Evolutionary conservation across 2,329 filamentous ascomycete genomes (phyloP).

Genomic region (Fusarium fracticaudum): DNA sequence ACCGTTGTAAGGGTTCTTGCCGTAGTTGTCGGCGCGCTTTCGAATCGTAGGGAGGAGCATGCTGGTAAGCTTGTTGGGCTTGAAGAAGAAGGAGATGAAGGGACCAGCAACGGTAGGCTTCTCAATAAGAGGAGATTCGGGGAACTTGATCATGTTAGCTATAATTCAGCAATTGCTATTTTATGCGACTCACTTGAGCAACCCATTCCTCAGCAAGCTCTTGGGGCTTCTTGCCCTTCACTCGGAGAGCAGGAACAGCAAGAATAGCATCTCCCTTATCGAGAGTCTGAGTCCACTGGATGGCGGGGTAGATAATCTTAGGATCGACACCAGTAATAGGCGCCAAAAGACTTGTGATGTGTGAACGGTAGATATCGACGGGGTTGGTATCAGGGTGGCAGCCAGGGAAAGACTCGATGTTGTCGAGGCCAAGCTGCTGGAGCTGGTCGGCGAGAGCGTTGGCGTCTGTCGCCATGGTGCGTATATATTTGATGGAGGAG

Average conservation of each 20-base stretch:
- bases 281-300: constrained; percentile 81
- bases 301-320: constrained; percentile 75
- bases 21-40: constrained; percentile 64
- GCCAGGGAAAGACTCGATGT: constrained; percentile 56
- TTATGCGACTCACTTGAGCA: constrained; percentile 58
- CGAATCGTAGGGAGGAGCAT: constrained; percentile 77
- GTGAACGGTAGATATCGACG: constrained; percentile 80
- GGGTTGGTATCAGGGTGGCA: constrained; percentile 77
- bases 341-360: constrained; percentile 75
- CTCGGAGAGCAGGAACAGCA: constrained; percentile 79
- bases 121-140: constrained; percentile 77
- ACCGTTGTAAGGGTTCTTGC: constrained; percentile 64
- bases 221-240: constrained; percentile 75
- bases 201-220: constrained; percentile 71
- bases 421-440: constrained; percentile 34
- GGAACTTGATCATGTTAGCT: constrained; percentile 62
- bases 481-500: constrained; percentile 9
- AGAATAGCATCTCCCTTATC: constrained; percentile 87
- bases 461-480: constrained; percentile 34
- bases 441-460: constrained; percentile 42
- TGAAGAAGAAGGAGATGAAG: constrained; percentile 85
- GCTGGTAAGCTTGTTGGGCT: constrained; percentile 70
- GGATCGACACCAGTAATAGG: constrained; percentile 76
- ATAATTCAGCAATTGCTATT: not conserved
- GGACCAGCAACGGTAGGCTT: constrained; percentile 73